Base-by-base conservation (phyloP, 306 rosid species). In the Cucurbita ficifolia region DNA sequence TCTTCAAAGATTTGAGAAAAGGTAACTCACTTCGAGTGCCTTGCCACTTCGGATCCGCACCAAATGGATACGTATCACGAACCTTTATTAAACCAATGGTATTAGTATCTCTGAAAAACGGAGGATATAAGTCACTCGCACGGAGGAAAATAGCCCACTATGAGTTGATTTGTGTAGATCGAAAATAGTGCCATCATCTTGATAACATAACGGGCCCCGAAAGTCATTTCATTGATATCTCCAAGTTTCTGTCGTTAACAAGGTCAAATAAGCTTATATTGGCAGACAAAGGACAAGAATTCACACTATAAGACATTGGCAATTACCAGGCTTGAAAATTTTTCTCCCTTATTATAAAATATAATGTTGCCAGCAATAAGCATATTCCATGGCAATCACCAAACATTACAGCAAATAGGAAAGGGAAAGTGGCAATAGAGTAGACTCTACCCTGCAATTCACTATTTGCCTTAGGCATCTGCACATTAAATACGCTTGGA, bases 381-480 rank as follows among this genome's bases (percentile, higher is more conserved):
- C 97, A 91, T 74, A 87, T 81, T 51, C 97, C 97, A 76, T 91
- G 97, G 55, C 91, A 89, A 76, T 91, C 96, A 65, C 93, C 91
- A 80, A 91, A 91, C 96, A 91, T 87, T 54, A 91, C 93, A 70
- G 92, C 91, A 67, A 91, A 88, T 85, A 91, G 96, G 86, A 91
- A 91, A 29, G 92, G 92, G 80, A 91, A 91, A 7, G 90, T 91
- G 76, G 86, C 52, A 56, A 89, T 79, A 42, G 92, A 86, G 80
- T 80, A 91, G 57, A 88, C 91, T 70, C 91, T 87, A 91, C 76
- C 76, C 96, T 91, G 84, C 75, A 74, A 77, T 64, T 62, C 24
- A 21, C 17, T 36, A 56, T 16, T 73, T 40, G 43, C 58, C 72
- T 60, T 33, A 29, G 70, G 45, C n/a, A 45, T 75, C 71, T 46